Evolutionary conservation across 1,139 yeast genomes (phyloP).

Genomic region (Magnusiomyces clavatus): DNA sequence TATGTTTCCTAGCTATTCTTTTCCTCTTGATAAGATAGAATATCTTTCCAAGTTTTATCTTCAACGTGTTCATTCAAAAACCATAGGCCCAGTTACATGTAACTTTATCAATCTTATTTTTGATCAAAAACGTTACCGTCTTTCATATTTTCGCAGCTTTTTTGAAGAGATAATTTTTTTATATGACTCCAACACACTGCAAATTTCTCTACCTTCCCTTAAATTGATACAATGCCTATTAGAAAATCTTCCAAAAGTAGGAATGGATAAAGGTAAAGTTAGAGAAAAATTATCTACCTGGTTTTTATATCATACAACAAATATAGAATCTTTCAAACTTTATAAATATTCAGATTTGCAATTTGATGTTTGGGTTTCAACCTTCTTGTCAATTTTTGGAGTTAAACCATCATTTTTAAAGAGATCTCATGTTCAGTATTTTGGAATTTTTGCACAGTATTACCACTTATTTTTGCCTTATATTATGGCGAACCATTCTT

Average conservation of each 20-base stretch:
- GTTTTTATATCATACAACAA: neutral
- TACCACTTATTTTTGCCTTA: too few relatives aligned
- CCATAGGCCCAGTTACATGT: constrained; percentile 3
- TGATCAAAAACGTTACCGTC: neutral
- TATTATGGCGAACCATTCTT: too few relatives aligned
- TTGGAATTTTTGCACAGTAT: neutral
- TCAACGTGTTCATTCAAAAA: constrained; percentile 3
- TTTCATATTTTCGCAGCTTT: neutral
- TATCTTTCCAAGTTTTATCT: neutral
- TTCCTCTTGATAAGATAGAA: neutral
- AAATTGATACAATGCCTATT: neutral
- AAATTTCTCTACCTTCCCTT: neutral
- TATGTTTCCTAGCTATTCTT: neutral
- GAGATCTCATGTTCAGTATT: neutral
- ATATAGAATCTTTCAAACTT: neutral
- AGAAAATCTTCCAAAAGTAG: neutral
- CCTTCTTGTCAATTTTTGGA: constrained; percentile 1
- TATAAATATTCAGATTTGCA: neutral
- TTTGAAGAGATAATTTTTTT: constrained; percentile 2
- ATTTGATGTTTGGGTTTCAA: neutral
- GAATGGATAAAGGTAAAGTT: neutral
- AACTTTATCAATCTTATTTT: neutral
- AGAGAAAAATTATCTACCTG: neutral
- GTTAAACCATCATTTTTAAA: neutral
- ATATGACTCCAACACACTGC: constrained; percentile 1